phyloP scores from a whole-genome alignment of 768 basidiomycete genomes.

The Cystobasidium onofrii region DNA sequence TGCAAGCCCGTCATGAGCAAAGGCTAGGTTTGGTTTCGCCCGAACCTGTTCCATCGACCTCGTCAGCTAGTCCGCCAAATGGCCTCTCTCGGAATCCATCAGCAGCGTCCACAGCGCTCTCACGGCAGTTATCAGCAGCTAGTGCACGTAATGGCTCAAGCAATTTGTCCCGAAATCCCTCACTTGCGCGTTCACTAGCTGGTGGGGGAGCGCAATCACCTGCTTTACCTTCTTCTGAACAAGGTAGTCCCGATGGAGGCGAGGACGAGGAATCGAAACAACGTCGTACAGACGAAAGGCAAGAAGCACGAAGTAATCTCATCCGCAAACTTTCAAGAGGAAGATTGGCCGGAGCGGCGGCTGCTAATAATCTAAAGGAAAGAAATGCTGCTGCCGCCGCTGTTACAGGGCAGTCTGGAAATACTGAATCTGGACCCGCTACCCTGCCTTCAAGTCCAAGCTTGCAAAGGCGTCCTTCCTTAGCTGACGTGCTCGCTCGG shows the following conservation, averaged over 20 bases:
- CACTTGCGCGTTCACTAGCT: not conserved
- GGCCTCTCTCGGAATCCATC: conserved; percentile 17
- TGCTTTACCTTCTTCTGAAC: not conserved
- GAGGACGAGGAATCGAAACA: not conserved
- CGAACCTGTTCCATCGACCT: not conserved
- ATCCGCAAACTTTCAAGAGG: conserved; percentile 41
- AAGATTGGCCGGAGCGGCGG: conserved; percentile 16
- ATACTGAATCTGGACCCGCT: not conserved
- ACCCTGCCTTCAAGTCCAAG: not conserved
- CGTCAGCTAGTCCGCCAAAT: not conserved
- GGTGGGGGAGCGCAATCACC: not conserved
- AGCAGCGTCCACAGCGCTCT: not conserved
- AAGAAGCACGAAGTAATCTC: conserved; percentile 39
- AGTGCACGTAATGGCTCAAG: not conserved
- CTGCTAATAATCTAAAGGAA: not conserved
- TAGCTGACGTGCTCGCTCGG: conserved; percentile 18
- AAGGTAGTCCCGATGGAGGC: not conserved
- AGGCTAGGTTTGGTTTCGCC: conserved; percentile 6
- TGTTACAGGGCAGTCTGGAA: conserved; percentile 15
- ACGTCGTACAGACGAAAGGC: conserved; percentile 7
- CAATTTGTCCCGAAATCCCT: not conserved
- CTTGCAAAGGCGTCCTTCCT: conserved; percentile 13
- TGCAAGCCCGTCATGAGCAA: conserved; percentile 34
- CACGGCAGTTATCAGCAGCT: conserved; percentile 15
- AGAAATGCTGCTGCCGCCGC: conserved; percentile 1